phyloP scores from a whole-genome alignment of 371 early-diverging fungal genomes.

The Sporodiniella umbellata region DNA sequence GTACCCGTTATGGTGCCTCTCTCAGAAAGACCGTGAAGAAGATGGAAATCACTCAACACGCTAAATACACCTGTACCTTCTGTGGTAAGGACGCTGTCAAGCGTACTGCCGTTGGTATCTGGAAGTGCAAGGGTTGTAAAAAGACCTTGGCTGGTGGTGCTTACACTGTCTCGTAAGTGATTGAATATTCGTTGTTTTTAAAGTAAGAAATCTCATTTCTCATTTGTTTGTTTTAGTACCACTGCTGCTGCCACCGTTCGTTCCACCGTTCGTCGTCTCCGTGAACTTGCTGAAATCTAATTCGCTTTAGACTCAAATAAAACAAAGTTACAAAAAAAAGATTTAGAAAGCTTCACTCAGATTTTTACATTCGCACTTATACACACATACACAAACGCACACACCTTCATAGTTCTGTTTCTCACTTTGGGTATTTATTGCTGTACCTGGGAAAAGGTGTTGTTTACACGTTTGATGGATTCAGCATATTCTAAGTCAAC shows the following conservation, averaged over 20 bases:
- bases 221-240: constrained; percentile 53
- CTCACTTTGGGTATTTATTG: too few species aligned
- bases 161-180: constrained; percentile 86
- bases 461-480: too few species aligned
- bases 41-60: constrained; percentile 99
- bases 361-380: too few species aligned
- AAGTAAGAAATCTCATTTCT: not conserved
- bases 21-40: constrained; percentile 99
- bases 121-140: constrained; percentile 98
- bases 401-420: too few species aligned
- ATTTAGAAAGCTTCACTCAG: too few species aligned
- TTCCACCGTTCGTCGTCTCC: constrained; percentile 96
- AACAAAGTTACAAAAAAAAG: constrained; percentile 21
- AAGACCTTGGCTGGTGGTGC: constrained; percentile 99
- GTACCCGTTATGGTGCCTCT: constrained; percentile 99
- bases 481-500: too few species aligned
- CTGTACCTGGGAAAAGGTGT: too few species aligned
- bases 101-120: constrained; percentile 98
- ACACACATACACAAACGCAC: too few species aligned
- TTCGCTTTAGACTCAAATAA: constrained; percentile 5
- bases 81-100: constrained; percentile 99
- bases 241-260: constrained; percentile 93
- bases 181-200: not conserved
- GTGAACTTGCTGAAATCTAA: constrained; percentile 94
- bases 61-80: constrained; percentile 99